phyloP scores from a whole-genome alignment of 192 early-diverging fungal species.

The Podila epicladia region DNA sequence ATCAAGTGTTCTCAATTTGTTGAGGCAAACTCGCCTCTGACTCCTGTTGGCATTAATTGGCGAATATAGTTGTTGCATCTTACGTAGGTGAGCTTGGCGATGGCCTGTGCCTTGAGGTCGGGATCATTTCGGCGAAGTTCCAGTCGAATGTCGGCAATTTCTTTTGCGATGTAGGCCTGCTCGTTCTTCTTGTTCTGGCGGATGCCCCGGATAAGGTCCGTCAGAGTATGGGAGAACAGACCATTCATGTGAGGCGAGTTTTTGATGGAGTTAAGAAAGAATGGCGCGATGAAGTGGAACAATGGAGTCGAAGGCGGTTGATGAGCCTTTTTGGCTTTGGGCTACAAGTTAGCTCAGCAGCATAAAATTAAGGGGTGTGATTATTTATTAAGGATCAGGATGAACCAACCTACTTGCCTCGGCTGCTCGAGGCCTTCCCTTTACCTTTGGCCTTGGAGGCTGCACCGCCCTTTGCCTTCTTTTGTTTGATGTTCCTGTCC shows the following conservation, averaged over 20 bases:
- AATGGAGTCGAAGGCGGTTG: neutral
- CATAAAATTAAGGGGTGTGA: neutral
- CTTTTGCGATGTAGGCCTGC: conserved; percentile 84
- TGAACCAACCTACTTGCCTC: too few relatives aligned
- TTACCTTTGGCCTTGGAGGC: conserved; percentile 26
- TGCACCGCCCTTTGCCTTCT: conserved; percentile 19
- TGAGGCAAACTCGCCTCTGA: too few relatives aligned
- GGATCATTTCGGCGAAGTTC: conserved; percentile 89
- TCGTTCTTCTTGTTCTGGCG: conserved; percentile 91
- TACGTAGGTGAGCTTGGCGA: conserved; percentile 89
- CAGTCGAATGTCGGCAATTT: conserved; percentile 89
- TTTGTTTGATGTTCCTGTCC: conserved; percentile 57
- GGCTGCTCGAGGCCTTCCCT: conserved; percentile 19
- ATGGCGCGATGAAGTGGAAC: neutral
- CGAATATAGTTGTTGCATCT: conserved; percentile 2
- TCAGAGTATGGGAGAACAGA: conserved; percentile 85
- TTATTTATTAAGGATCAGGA: too few relatives aligned
- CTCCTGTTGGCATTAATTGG: too few relatives aligned
- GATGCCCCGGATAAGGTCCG: conserved; percentile 95
- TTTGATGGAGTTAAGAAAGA: neutral
- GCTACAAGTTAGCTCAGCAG: neutral
- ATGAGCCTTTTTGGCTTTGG: neutral
- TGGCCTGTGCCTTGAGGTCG: conserved; percentile 85
- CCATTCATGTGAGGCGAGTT: conserved; percentile 19
- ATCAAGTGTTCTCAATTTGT: too few relatives aligned